Percentiles rank a stretch among this genome's conserved stretches.
Evolutionary conservation across 2,329 filamentous ascomycete species (phyloP).

Genomic region (Colletotrichum gloeosporioides): DNA sequence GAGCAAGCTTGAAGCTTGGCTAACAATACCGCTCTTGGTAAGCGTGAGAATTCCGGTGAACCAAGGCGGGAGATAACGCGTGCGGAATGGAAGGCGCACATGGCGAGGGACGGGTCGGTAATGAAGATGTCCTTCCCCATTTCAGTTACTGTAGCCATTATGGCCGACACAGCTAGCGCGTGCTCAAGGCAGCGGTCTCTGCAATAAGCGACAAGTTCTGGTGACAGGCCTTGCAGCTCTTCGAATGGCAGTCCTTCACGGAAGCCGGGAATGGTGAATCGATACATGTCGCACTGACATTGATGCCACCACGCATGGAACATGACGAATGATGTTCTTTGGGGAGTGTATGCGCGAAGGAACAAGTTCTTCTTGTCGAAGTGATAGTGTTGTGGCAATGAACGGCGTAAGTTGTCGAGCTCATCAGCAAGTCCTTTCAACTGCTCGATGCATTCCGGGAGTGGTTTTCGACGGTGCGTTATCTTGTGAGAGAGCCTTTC

Average conservation of each 20-base stretch:
- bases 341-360: conserved; percentile 25
- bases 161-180: conserved; percentile 6
- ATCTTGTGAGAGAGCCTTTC: conserved; percentile 24
- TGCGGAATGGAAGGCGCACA: conserved; percentile 19
- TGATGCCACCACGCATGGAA: conserved; percentile 31
- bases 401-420: conserved; percentile 14
- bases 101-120: conserved; percentile 8
- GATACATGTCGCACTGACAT: conserved; percentile 28
- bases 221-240: neutral
- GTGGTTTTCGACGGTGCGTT: conserved; percentile 23
- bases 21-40: neutral
- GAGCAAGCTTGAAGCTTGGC: conserved; percentile 1
- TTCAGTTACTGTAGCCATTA: neutral
- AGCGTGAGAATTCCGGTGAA: neutral
- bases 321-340: conserved; percentile 27
- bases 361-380: conserved; percentile 25
- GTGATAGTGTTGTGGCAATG: conserved; percentile 14
- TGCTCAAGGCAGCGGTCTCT: conserved; percentile 8
- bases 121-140: conserved; percentile 13
- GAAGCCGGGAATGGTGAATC: conserved; percentile 25
- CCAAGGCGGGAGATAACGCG: conserved; percentile 12
- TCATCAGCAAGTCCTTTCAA: conserved; percentile 5
- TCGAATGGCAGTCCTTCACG: neutral
- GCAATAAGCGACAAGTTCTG: neutral
- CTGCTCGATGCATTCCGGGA: conserved; percentile 3